These are phyloP conservation scores for Basipetospora chlamydospora DNA, from an alignment of 2,329 filamentous ascomycete genomes.

Conservation along the genomic window DNA sequence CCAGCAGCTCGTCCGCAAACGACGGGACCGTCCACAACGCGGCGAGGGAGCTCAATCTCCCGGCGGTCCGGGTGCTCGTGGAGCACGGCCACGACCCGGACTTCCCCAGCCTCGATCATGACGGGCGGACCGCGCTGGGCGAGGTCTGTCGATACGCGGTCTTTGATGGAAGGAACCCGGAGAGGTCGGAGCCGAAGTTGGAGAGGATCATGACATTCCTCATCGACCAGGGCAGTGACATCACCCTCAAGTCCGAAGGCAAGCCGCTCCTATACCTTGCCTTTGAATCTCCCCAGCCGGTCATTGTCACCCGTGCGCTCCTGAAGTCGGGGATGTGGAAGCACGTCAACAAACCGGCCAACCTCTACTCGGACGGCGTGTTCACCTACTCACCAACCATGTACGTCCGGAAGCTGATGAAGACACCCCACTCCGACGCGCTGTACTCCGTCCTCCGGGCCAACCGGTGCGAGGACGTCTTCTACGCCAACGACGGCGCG, in stretches of 20 bases:
- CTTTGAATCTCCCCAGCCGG: conserved; percentile 39
- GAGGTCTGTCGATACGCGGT: conserved; percentile 47
- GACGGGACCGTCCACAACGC: conserved; percentile 56
- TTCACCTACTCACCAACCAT: conserved; percentile 51
- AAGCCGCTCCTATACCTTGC: conserved; percentile 47
- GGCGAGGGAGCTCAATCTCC: conserved; percentile 41
- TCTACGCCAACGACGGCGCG: conserved; percentile 35
- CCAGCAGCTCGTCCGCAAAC: conserved; percentile 40
- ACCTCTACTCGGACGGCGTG: conserved; percentile 35
- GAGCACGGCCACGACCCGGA: conserved; percentile 47
- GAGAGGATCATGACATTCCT: conserved; percentile 42
- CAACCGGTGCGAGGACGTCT: conserved; percentile 38
- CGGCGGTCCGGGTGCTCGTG: conserved; percentile 40
- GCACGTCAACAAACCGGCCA: conserved; percentile 44
- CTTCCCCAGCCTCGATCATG: conserved; percentile 48
- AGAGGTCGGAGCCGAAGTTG: conserved; percentile 36
- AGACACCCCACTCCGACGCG: conserved; percentile 22
- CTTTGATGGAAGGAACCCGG: conserved; percentile 23
- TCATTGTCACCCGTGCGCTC: conserved; percentile 40
- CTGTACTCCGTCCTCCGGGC: conserved; percentile 33
- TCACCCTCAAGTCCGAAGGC: conserved; percentile 37
- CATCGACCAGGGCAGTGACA: conserved; percentile 40
- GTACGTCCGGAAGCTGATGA: conserved; percentile 37
- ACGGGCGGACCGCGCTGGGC: conserved; percentile 46
- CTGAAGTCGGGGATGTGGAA: conserved; percentile 53